These are phyloP conservation scores for Podila minutissima DNA, from an alignment of 192 early-diverging fungal species.

Conservation along the genomic window DNA sequence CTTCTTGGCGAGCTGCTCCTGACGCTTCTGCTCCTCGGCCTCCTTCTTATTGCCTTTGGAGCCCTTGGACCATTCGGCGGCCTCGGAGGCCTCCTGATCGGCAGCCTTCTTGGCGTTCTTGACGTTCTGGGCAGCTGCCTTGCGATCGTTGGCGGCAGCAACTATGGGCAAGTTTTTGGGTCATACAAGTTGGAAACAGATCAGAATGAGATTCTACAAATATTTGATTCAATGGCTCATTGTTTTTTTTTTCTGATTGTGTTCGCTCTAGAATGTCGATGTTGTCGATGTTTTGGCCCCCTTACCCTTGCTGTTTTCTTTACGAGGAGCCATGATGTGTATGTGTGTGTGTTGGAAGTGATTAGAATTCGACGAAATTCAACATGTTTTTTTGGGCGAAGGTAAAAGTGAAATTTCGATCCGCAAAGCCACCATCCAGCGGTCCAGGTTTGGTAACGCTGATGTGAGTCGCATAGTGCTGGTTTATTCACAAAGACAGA, in stretches of 20 bases:
- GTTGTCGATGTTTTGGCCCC: background rate
- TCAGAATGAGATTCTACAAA: background rate
- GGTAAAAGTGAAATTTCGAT: no score
- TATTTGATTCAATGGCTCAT: background rate
- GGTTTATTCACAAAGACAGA: no score
- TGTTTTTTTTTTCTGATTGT: background rate
- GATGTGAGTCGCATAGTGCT: no score
- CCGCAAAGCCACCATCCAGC: no score
- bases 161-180: slow-evolving; percentile 41
- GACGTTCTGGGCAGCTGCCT: slow-evolving; percentile 72
- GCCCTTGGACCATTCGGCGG: slow-evolving; percentile 72
- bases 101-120: slow-evolving; percentile 61
- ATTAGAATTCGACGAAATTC: background rate
- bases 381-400: no score
- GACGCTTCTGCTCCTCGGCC: slow-evolving; percentile 65
- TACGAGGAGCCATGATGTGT: slow-evolving; percentile 31
- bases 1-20: slow-evolving; percentile 61
- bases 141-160: slow-evolving; percentile 77
- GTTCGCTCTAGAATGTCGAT: background rate
- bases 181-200: background rate
- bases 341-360: background rate
- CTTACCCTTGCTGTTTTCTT: slow-evolving; percentile 45
- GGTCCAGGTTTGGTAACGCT: no score
- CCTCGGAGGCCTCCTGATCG: slow-evolving; percentile 67
- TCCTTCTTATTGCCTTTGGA: slow-evolving; percentile 77